Evolutionary conservation across 164 flowering plant genomes (phyloP).

Genomic region (Santalum album): DNA sequence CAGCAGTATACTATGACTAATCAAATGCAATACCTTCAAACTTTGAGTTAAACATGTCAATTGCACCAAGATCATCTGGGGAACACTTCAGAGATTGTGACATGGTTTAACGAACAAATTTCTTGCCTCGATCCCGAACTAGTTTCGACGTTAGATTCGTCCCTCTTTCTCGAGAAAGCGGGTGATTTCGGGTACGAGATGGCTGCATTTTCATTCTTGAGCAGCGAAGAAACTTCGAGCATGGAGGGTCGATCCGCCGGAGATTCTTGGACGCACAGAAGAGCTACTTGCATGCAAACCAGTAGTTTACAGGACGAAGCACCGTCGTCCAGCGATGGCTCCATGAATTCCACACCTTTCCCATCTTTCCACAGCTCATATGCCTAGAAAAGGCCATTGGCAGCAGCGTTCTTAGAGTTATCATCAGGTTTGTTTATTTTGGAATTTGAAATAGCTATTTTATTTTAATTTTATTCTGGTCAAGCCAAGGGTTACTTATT

Average conservation of each 20-base stretch:
- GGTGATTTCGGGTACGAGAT: no score
- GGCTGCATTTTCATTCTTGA: neutral
- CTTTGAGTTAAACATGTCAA: no score
- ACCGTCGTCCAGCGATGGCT: constrained; percentile 19
- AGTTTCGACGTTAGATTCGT: neutral
- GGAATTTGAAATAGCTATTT: no score
- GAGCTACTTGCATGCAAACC: constrained; percentile 27
- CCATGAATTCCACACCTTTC: constrained; percentile 17
- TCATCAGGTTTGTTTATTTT: no score
- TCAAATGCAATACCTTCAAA: no score
- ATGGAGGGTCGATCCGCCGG: constrained; percentile 21
- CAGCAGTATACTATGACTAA: no score
- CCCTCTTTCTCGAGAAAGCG: neutral
- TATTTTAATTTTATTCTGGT: no score
- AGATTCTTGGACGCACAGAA: constrained; percentile 25
- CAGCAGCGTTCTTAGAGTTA: no score
- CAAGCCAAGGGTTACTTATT: no score
- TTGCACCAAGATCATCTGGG: neutral
- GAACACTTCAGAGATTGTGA: neutral
- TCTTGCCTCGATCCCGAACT: neutral
- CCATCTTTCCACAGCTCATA: constrained; percentile 21
- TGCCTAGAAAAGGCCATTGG: constrained; percentile 21
- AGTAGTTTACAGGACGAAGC: constrained; percentile 14
- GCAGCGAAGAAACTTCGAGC: neutral
- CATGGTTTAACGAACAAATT: neutral